Evolutionary conservation across 2,329 filamentous ascomycete genomes (phyloP), one percentile per base, ranked within the genome.

Genomic region (Gaeumannomyces sp.): DNA sequence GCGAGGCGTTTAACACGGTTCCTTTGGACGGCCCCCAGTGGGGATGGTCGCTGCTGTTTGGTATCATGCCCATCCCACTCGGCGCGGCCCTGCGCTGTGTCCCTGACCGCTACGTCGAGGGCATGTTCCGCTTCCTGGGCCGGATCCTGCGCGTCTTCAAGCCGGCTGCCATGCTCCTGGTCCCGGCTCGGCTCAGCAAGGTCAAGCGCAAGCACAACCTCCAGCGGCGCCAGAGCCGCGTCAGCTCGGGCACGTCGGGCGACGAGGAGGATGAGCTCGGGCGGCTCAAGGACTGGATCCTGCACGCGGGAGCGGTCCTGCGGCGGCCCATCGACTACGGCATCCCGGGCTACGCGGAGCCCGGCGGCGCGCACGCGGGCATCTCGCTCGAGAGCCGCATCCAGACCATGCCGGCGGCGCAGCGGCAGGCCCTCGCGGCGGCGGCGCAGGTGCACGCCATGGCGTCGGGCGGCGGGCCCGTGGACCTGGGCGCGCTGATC

Each of bases 21-120:
- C 81, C 80, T 0, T 79, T 91, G 64, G 83, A 83, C n/a, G 87
- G 85, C 28, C 75, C 81, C 7, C 86, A 91, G 67, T 92, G 89
- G 89, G 89, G 80, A 8, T 86, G 88, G 76, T 90, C 87, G 38
- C 79, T 92, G 64, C 80, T 91, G 1, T 82, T 92, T 33, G 89
- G 89, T 33, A 78, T 84, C 27, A 72, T 92, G 16, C 88, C 88
- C 0, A 77, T 92, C n/a, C 88, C 88, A 0, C 78, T 91, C 79
- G 78, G 78, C 22, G 77, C 77, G 0, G 64, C 79, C 61, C 76
- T 80, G 25, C 76, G 78, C 27, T 75, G 78, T 38, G 72, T 80
- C 0, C 78, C 78, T 0, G 78, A 80, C 60, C 80, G 80, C 60
- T 74, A 82, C 16, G 74, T 83, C 3, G 64, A 64, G 16, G 53